These are phyloP conservation scores for Colletotrichum acutatum DNA, from an alignment of 2,329 filamentous ascomycete genomes.

Conservation along the genomic window DNA sequence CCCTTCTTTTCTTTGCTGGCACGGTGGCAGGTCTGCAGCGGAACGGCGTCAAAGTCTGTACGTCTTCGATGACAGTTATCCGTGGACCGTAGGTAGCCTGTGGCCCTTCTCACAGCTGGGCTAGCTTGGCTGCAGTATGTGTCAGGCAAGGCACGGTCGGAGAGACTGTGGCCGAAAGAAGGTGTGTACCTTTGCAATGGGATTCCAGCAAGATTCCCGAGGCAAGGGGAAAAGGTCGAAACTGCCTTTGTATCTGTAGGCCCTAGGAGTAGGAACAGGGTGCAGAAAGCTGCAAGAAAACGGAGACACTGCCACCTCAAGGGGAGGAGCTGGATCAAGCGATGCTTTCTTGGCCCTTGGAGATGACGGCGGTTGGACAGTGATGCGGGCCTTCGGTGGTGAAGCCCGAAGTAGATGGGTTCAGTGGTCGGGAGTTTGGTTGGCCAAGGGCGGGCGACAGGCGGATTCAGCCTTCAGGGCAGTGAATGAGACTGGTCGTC, in stretches of 20 bases:
- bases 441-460: constrained; percentile 12
- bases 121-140: background rate
- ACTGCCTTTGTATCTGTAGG: background rate
- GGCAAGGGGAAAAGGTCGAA: background rate
- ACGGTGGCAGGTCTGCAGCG: background rate
- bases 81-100: background rate
- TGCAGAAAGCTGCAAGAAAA: constrained; percentile 20
- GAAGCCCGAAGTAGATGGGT: constrained; percentile 22
- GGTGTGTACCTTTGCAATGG: background rate
- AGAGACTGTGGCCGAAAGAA: background rate
- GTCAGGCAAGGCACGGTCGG: background rate
- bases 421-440: constrained; percentile 14
- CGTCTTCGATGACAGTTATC: background rate
- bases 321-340: background rate
- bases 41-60: constrained; percentile 3
- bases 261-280: background rate
- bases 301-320: constrained; percentile 22
- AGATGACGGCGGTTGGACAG: constrained; percentile 29
- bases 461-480: constrained; percentile 1
- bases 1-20: constrained; percentile 4
- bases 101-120: no score
- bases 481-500: background rate
- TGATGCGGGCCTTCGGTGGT: constrained; percentile 25
- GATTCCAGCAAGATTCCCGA: background rate
- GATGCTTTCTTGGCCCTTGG: constrained; percentile 1